A percentile compares a stretch with the other conserved stretches of the same genome.
phyloP scores from a whole-genome alignment of 176 grass and related monocot species.

The Aegilops longissima region DNA sequence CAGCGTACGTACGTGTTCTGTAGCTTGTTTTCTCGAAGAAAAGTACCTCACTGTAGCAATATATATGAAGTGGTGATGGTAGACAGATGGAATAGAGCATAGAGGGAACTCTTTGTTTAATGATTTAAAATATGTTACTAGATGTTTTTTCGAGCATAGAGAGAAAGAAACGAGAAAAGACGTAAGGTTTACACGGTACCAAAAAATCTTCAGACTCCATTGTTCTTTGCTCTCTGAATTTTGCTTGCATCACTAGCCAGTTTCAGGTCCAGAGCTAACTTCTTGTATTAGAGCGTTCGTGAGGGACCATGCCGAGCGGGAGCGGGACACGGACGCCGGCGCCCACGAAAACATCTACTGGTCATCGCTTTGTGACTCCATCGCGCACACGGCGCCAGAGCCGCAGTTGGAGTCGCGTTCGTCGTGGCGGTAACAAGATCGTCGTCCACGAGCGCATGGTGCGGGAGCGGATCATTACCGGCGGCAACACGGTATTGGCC shows the following conservation, averaged over 20 bases:
- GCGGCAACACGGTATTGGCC: background rate
- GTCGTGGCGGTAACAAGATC: background rate
- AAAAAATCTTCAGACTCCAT: background rate
- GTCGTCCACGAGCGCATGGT: background rate
- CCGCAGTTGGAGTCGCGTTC: background rate
- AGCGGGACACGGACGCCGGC: too few species aligned
- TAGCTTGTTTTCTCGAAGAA: background rate
- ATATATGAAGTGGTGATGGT: background rate
- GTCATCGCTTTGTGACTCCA: background rate
- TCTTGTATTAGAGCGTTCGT: too few species aligned
- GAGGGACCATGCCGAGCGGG: too few species aligned
- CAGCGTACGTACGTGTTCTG: background rate
- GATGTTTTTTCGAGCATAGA: background rate
- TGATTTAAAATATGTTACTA: background rate
- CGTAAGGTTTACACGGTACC: background rate
- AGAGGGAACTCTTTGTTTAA: background rate
- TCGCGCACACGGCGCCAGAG: background rate
- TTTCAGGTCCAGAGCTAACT: too few species aligned
- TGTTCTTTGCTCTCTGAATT: too few species aligned
- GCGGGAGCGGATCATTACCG: background rate
- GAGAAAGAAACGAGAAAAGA: too few species aligned
- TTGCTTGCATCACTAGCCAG: too few species aligned
- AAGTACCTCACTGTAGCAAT: background rate
- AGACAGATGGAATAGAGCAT: background rate
- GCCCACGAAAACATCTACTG: too few species aligned